Evolutionary conservation across 192 early-diverging fungal species (phyloP).

Genomic region (Backusella macrospora): DNA sequence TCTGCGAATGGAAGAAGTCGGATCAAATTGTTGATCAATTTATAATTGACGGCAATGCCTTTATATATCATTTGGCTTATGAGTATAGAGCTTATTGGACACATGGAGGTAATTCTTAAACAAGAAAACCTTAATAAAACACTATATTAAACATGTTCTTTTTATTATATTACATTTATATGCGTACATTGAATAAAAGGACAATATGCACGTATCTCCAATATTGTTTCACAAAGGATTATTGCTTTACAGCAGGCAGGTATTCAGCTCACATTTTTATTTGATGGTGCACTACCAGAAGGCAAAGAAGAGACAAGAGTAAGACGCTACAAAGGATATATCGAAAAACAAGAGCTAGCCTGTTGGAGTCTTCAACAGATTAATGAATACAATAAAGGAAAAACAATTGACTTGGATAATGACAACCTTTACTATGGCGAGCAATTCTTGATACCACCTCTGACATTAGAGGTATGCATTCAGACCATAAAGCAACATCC

Average conservation of each 20-base stretch:
- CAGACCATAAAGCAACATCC: conserved; percentile 40
- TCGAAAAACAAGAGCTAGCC: conserved; percentile 35
- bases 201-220: conserved; percentile 45
- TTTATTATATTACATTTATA: neutral
- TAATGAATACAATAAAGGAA: conserved; percentile 12
- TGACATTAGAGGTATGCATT: conserved; percentile 49
- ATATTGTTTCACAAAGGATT: conserved; percentile 36
- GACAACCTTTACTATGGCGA: conserved; percentile 32
- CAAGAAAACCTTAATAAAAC: too few relatives aligned
- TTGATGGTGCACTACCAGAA: conserved; percentile 51
- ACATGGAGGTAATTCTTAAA: conserved; percentile 41
- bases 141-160: neutral
- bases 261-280: conserved; percentile 44
- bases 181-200: neutral
- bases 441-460: conserved; percentile 49
- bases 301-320: conserved; percentile 48
- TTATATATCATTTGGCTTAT: conserved; percentile 49
- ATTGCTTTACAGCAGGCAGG: conserved; percentile 31
- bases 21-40: conserved; percentile 25
- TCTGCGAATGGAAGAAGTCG: conserved; percentile 2
- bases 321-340: conserved; percentile 46
- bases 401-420: neutral
- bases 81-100: conserved; percentile 48
- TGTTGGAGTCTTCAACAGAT: conserved; percentile 39
- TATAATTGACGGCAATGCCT: conserved; percentile 57